These are phyloP conservation scores for Fusarium dlaminii DNA, from an alignment of 2,329 filamentous ascomycete species.

Conservation along the genomic window DNA sequence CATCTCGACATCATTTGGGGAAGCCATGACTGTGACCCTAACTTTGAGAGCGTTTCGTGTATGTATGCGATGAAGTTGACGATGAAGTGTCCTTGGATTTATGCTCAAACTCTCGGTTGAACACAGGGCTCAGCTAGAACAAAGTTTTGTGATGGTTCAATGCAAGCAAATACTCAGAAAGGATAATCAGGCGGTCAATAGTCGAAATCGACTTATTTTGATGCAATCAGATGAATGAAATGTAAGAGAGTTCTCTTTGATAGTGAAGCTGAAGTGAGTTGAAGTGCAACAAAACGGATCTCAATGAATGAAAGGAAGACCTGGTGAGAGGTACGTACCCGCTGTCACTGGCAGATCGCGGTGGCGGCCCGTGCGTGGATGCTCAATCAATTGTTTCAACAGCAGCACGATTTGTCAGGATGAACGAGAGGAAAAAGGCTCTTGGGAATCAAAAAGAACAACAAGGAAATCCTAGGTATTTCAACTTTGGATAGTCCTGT, in stretches of 20 bases:
- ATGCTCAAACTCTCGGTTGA: not conserved
- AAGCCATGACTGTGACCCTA: slow-evolving; percentile 41
- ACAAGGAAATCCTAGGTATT: not conserved
- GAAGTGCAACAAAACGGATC: not conserved
- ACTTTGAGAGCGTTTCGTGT: not conserved
- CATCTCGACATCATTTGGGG: slow-evolving; percentile 47
- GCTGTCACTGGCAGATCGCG: not conserved
- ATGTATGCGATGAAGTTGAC: not conserved
- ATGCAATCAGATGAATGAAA: not conserved
- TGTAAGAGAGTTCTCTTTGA: not conserved
- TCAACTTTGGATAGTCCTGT: too few relatives aligned
- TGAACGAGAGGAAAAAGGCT: not conserved
- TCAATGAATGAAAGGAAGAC: not conserved
- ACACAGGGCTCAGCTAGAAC: not conserved
- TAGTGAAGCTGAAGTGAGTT: slow-evolving; percentile 1
- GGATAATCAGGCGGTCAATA: too few relatives aligned
- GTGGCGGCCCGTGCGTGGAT: not conserved
- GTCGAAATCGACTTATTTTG: not conserved
- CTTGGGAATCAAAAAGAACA: not conserved
- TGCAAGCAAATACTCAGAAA: not conserved
- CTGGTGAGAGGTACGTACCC: not conserved
- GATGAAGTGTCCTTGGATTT: not conserved
- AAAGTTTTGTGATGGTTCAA: not conserved
- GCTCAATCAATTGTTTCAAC: not conserved
- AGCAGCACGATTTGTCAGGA: not conserved